Conservation (phyloP, 2,329 filamentous ascomycete genomes). For the Drechslera avenae region DNA sequence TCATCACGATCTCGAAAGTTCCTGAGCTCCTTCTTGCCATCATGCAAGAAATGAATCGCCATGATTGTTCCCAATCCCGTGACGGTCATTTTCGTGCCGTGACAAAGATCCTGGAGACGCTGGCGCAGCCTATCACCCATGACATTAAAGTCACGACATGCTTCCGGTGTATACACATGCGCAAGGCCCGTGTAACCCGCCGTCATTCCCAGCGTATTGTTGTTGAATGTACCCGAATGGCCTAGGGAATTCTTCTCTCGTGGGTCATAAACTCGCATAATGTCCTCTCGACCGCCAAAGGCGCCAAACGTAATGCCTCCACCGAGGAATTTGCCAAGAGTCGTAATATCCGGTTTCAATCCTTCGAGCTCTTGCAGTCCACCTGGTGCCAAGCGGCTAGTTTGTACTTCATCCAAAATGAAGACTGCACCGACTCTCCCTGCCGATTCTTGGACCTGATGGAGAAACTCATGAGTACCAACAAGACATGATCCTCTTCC, state of each 20-base stretch:
- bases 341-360: conserved; percentile 54
- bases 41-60: conserved; percentile 44
- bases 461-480: conserved; percentile 59
- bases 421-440: conserved; percentile 61
- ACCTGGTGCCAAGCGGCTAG: conserved; percentile 28
- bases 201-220: conserved; percentile 66
- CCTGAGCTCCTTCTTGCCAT: conserved; percentile 35
- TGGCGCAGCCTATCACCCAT: conserved; percentile 40
- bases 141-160: conserved; percentile 34
- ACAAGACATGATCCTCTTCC: conserved; percentile 65
- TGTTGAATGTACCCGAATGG: conserved; percentile 71
- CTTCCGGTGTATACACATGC: conserved; percentile 44
- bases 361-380: conserved; percentile 28
- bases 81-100: conserved; percentile 45
- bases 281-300: conserved; percentile 64
- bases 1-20: conserved; percentile 35
- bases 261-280: conserved; percentile 66
- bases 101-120: conserved; percentile 30
- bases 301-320: conserved; percentile 70
- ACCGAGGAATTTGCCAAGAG: conserved; percentile 70
- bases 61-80: conserved; percentile 47
- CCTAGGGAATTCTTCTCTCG: conserved; percentile 48
- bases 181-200: conserved; percentile 55
- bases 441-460: conserved; percentile 56
- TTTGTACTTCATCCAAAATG: conserved; percentile 67